These are phyloP conservation scores for Hydrangea macrophylla DNA, from an alignment of 148 eudicot genomes.

Conservation along the genomic window DNA sequence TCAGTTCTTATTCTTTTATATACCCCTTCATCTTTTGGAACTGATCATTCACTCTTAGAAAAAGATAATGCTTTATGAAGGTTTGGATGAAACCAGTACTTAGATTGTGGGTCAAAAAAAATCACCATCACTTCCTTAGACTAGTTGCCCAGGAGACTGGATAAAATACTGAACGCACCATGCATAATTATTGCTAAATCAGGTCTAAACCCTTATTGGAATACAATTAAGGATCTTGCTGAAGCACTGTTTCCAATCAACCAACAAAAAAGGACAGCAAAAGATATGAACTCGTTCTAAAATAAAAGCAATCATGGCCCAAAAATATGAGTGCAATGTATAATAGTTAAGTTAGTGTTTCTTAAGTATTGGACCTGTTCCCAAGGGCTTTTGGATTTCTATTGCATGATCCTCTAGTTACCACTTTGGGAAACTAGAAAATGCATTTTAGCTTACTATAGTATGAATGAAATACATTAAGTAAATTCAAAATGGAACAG, in stretches of 20 bases:
- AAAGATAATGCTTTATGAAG: no score
- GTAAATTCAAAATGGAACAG: not conserved
- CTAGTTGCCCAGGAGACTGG: no score
- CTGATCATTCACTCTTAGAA: no score
- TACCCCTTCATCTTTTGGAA: no score
- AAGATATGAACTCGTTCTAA: not conserved
- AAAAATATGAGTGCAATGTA: not conserved
- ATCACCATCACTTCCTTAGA: no score
- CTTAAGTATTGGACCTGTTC: not conserved
- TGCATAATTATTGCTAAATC: no score
- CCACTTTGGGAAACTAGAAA: not conserved
- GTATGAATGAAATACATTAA: not conserved
- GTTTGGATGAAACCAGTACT: no score
- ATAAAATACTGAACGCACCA: no score
- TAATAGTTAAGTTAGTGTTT: not conserved
- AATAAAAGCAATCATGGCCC: not conserved
- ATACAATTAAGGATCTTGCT: no score
- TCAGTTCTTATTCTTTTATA: no score
- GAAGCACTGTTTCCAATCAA: not conserved
- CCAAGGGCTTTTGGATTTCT: not conserved
- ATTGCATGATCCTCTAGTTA: not conserved
- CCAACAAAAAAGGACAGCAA: not conserved
- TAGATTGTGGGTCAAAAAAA: no score
- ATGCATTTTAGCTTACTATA: not conserved
- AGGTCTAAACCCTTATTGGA: no score